Base-by-base conservation (phyloP, 768 basidiomycete species). In the Lactarius hatsudake region DNA sequence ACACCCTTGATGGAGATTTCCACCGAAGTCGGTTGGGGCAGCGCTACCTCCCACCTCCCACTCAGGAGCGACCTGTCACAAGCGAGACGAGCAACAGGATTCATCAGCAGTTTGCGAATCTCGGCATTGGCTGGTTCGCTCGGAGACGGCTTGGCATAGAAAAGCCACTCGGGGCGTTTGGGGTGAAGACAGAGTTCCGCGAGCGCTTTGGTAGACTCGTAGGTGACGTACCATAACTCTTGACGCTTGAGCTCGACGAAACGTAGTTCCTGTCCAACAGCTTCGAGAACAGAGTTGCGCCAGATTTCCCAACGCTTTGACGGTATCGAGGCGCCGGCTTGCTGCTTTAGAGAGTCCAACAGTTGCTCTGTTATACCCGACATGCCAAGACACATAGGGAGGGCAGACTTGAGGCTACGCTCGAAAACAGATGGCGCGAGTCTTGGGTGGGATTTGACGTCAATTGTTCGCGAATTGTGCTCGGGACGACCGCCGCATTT, bases 401-500 rank as follows among this genome's bases (percentile, higher is more conserved):
- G 82, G 6, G 85, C 81, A 1, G 88, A 83, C 75, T 93, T 95
- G 62, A 96, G 81, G 69, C 84, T 81, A 73, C 84, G 85, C n/a
- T 87, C 85, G 74, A 96, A 97, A 10, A 82, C 79, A 15, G 83
- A 81, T 1, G 96, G 95, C 5, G 83, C 79, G 10, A 91, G 74
- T n/a, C 96, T 88, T 20, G 84, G 81, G 57, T 84, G 74, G 12
- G 77, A 73, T 5, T 73, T 76, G 32, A 84, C 71, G 69, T 89
- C 85, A 61, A 92, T 83, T 0, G 80, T 76, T 23, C 76, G 74
- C 69, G 86, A 87, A 70, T 88, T 90, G 76, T 98, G 96, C 72
- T 95, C 91, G 0, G 96, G 96, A 71, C 93, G 87, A 32, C 94
- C 94, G 51, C 91, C 92, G 74, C 94, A 96, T 74, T 88, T 89